Conservation (phyloP, 169 alveolate species). For the Plasmodium vivax region DNA sequence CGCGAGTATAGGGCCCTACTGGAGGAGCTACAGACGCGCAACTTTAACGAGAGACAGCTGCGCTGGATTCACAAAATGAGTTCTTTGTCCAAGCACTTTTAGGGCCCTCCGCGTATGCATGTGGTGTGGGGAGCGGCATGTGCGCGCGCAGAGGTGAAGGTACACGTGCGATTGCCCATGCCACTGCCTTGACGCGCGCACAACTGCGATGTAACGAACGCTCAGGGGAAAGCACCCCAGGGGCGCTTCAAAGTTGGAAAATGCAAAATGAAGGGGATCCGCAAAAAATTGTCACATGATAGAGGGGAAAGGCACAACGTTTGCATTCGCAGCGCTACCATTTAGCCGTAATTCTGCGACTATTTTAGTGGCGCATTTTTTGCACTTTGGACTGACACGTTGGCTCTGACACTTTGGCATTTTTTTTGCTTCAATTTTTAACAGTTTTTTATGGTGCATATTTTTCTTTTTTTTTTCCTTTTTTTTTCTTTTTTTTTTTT, state of each 20-base stretch:
- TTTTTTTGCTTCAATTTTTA: background rate
- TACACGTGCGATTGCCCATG: no score
- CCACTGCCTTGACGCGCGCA: background rate
- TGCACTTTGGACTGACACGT: background rate
- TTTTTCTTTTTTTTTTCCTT: background rate
- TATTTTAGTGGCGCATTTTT: background rate
- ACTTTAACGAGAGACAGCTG: conserved; percentile 52
- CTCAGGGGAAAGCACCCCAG: background rate
- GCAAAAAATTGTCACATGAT: background rate
- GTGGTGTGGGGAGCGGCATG: background rate
- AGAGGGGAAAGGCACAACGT: background rate
- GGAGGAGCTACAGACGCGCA: conserved; percentile 17
- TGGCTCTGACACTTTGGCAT: background rate
- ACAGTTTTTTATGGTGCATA: background rate
- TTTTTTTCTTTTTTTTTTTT: background rate
- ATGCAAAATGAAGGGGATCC: background rate
- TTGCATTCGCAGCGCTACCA: background rate
- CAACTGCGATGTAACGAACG: background rate
- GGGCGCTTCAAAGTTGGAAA: background rate
- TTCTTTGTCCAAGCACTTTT: conserved; percentile 54
- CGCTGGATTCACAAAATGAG: conserved; percentile 61
- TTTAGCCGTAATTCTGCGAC: background rate
- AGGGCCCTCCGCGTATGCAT: background rate
- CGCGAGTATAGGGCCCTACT: conserved; percentile 27
- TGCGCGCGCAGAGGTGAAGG: background rate